phyloP scores from a whole-genome alignment of 192 early-diverging fungal genomes.

The Coemansia pectinata region DNA sequence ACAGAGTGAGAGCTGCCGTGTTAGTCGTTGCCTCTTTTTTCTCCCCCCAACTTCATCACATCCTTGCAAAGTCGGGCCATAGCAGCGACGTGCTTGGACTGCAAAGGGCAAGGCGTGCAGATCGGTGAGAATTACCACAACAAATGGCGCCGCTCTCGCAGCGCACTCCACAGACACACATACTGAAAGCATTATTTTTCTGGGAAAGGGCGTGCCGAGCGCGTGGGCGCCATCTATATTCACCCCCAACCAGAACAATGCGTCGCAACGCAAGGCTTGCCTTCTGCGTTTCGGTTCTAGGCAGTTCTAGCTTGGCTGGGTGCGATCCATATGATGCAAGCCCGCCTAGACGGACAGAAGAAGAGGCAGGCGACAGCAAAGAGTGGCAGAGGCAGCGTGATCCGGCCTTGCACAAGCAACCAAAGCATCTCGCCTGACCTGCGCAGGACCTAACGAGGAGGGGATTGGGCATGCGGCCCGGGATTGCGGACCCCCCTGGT shows the following conservation, averaged over 20 bases:
- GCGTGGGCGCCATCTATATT: slow-evolving; percentile 4
- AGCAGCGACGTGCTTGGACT: neutral
- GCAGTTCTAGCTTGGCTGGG: slow-evolving; percentile 7
- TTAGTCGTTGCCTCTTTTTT: neutral
- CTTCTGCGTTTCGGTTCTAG: slow-evolving; percentile 1
- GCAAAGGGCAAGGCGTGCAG: neutral
- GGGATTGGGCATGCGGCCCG: slow-evolving; percentile 14
- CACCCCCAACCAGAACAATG: slow-evolving; percentile 20
- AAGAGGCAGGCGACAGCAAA: neutral
- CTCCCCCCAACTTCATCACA: neutral
- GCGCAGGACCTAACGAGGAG: slow-evolving; percentile 3
- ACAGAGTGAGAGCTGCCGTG: neutral
- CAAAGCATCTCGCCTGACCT: slow-evolving; percentile 8
- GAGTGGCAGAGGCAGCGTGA: slow-evolving; percentile 12
- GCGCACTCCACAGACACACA: neutral
- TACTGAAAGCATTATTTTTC: neutral
- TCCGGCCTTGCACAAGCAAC: slow-evolving; percentile 8
- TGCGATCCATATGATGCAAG: neutral
- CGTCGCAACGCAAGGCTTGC: slow-evolving; percentile 1
- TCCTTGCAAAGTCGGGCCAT: neutral
- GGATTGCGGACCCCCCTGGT: slow-evolving; percentile 4
- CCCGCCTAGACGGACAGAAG: neutral
- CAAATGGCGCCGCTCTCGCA: neutral
- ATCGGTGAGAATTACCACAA: slow-evolving; percentile 6
- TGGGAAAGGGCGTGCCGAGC: slow-evolving; percentile 1